Evolutionary conservation across 2,329 filamentous ascomycete species (phyloP).

Genomic region (Verticillium dahliae): DNA sequence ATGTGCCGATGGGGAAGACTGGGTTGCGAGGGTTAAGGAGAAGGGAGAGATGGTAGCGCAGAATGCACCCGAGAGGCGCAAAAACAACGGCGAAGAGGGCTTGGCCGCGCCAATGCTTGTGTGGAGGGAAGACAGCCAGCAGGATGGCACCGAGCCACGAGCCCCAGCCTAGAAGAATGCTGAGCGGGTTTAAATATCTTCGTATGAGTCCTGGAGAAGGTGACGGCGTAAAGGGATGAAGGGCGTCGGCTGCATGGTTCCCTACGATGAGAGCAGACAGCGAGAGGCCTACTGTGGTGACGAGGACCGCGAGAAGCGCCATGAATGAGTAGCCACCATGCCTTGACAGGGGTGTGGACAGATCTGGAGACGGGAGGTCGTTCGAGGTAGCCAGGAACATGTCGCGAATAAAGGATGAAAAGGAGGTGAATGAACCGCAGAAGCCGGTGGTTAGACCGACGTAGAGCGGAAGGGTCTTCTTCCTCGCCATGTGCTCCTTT

Average conservation of each 20-base stretch:
- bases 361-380: slow-evolving; percentile 44
- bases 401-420: slow-evolving; percentile 80
- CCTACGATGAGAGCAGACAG: slow-evolving; percentile 65
- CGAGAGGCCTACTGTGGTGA: slow-evolving; percentile 65
- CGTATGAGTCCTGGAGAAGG: slow-evolving; percentile 52
- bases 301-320: slow-evolving; percentile 69
- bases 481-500: slow-evolving; percentile 55
- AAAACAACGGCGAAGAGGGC: slow-evolving; percentile 75
- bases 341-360: slow-evolving; percentile 33
- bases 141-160: slow-evolving; percentile 74
- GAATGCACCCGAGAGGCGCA: slow-evolving; percentile 71
- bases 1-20: slow-evolving; percentile 80
- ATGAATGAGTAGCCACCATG: slow-evolving; percentile 77
- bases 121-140: slow-evolving; percentile 65
- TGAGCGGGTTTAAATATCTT: slow-evolving; percentile 54
- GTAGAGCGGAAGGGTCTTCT: slow-evolving; percentile 85
- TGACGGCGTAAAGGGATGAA: slow-evolving; percentile 53
- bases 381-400: slow-evolving; percentile 75
- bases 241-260: slow-evolving; percentile 63
- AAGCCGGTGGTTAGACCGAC: slow-evolving; percentile 82
- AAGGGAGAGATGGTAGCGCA: slow-evolving; percentile 66
- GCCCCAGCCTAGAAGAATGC: slow-evolving; percentile 60
- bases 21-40: slow-evolving; percentile 61
- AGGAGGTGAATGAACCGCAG: slow-evolving; percentile 85
- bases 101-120: slow-evolving; percentile 68